Conservation (phyloP, 257 asterid genomes). For the Ligustrum vulgare region DNA sequence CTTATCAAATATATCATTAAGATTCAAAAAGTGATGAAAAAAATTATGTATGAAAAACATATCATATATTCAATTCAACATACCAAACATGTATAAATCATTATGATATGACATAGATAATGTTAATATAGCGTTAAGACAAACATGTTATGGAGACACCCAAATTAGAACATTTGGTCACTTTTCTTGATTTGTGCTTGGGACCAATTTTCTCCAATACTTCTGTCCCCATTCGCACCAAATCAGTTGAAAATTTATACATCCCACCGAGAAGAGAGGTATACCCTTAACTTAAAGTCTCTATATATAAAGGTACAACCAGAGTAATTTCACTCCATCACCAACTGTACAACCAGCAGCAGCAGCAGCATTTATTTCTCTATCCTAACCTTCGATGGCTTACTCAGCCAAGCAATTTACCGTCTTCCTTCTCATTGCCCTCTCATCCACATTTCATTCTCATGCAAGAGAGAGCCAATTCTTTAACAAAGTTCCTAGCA, state of each 20-base stretch:
- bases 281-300: neutral
- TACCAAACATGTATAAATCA: too few species aligned
- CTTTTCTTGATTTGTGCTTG: too few species aligned
- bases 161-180: too few species aligned
- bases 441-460: conserved; percentile 35
- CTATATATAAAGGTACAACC: conserved; percentile 55
- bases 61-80: too few species aligned
- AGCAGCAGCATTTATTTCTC: neutral
- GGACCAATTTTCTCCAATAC: conserved; percentile 29
- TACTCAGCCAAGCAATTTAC: conserved; percentile 38
- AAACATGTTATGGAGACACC: too few species aligned
- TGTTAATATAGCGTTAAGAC: too few species aligned
- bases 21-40: too few species aligned
- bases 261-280: neutral
- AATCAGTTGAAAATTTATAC: conserved; percentile 36
- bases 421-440: conserved; percentile 49
- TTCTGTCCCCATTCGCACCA: conserved; percentile 44
- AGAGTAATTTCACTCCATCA: conserved; percentile 17
- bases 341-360: conserved; percentile 8
- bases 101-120: too few species aligned
- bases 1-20: too few species aligned
- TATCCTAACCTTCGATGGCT: conserved; percentile 46
- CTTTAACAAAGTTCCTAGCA: conserved; percentile 72
- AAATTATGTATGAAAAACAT: too few species aligned
- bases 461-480: conserved; percentile 80